Base-by-base conservation (phyloP, 148 eudicot genomes). In the Rhododendron simsii region DNA sequence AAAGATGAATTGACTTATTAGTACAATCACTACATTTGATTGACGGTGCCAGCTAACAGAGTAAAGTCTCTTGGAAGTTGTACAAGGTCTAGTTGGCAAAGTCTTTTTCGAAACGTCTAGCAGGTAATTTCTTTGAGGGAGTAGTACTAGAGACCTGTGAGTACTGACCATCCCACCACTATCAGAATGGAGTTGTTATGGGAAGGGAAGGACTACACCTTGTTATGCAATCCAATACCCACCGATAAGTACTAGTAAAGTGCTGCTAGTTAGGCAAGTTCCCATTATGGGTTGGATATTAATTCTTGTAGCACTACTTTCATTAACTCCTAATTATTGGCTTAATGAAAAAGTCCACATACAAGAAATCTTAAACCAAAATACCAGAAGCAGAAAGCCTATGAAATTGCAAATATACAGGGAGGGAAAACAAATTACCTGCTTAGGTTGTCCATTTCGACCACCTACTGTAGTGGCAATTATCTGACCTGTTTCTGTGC, bases 401-500 rank as follows among this genome's bases (percentile, higher is more conserved):
- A 77, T 44, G n/a, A 47, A 47, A 78, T 18, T 11, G 61, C 61
- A 48, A 53, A 55, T 78, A 21, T 45, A 41, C 14, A 23, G 26
- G n/a, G 61, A 48, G 55, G 51, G 10, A n/a, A 44, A 21, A 50
- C 80, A 80, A 76, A 16, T 84, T 81, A 95, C 99, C 98, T 96
- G 93, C 84, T 96, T 96, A 21, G 92, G 93, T 86, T 90, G 90
- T 67, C 98, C 99, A 87, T 92, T 93, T 77, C 81, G 91, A 83
- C 98, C 98, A 86, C 93, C 93, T 71, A 93, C 59, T 33, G 94
- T 91, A 20, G 96, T 95, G 47, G 94, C 90, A 81, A 95, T 93
- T 86, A 96, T 90, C 86, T 96, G 98, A 74, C 99, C 99, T 82
- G 94, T 84, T 91, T 96, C 98, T 74, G 98, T 92, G 67, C 96